Conservation (phyloP, 176 grass and related monocot species). For the Areca catechu region DNA sequence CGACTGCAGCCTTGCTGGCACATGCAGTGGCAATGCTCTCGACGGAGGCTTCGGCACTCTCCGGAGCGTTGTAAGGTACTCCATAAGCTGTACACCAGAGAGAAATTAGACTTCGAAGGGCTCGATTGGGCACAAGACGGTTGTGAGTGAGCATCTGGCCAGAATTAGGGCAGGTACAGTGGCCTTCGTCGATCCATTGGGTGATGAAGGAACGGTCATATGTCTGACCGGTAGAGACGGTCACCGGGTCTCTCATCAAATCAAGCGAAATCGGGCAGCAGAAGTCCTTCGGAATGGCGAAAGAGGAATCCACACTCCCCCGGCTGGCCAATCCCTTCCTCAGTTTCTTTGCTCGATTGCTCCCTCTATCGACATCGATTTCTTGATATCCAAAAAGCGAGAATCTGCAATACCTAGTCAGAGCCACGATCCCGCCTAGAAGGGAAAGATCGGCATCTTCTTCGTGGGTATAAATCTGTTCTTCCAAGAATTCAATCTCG, state of each 20-base stretch:
- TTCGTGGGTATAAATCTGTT: slow-evolving; percentile 66
- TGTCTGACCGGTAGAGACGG: slow-evolving; percentile 82
- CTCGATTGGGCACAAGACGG: slow-evolving; percentile 48
- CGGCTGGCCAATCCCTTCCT: slow-evolving; percentile 8
- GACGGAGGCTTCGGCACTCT: slow-evolving; percentile 44
- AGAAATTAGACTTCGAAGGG: slow-evolving; percentile 67
- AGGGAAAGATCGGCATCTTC: slow-evolving; percentile 63
- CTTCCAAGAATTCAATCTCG: slow-evolving; percentile 88
- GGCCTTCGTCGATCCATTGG: slow-evolving; percentile 92
- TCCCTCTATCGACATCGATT: slow-evolving; percentile 5
- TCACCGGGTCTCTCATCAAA: slow-evolving; percentile 73
- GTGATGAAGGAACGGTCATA: slow-evolving; percentile 85
- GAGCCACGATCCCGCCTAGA: slow-evolving; percentile 48
- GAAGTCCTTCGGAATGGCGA: slow-evolving; percentile 79
- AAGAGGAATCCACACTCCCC: slow-evolving; percentile 50
- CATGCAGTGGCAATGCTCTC: slow-evolving; percentile 50
- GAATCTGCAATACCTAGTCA: slow-evolving; percentile 70
- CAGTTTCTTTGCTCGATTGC: not conserved
- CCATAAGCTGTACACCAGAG: slow-evolving; percentile 66
- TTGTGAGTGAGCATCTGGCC: slow-evolving; percentile 53
- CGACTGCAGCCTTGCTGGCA: slow-evolving; percentile 57
- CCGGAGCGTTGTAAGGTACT: slow-evolving; percentile 58
- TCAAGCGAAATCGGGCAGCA: slow-evolving; percentile 92
- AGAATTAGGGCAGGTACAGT: slow-evolving; percentile 84
- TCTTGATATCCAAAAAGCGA: slow-evolving; percentile 48